Percentiles rank a stretch among this genome's conserved stretches.
phyloP scores from a whole-genome alignment of 176 grass and related monocot species.

The Urochloa ruziziensis region DNA sequence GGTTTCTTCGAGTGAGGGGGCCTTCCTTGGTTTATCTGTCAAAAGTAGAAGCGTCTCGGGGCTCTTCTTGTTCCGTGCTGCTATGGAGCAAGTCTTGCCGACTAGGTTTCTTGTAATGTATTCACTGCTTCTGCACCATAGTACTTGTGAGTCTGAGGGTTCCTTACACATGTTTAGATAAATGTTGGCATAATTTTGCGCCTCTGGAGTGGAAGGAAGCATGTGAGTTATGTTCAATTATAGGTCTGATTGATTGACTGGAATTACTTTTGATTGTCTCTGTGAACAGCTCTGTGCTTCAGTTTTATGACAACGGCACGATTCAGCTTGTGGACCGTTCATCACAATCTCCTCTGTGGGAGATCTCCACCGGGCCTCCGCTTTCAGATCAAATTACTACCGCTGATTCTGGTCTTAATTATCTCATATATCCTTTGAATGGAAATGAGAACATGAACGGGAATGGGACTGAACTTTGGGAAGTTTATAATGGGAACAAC shows the following conservation, averaged over 20 bases:
- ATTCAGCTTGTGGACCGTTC: constrained; percentile 46
- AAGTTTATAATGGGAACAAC: constrained; percentile 39
- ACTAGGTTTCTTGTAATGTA: not conserved
- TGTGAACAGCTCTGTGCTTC: constrained; percentile 33
- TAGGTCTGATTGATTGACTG: constrained; percentile 7
- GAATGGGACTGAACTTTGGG: constrained; percentile 37
- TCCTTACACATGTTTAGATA: not conserved
- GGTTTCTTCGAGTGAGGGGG: constrained; percentile 2
- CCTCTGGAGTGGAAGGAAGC: not conserved
- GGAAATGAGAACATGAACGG: not conserved
- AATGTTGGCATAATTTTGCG: not conserved
- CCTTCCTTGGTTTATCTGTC: constrained; percentile 8
- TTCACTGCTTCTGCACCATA: not conserved
- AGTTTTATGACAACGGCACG: constrained; percentile 48
- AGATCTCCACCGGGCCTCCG: constrained; percentile 52
- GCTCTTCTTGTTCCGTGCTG: constrained; percentile 1
- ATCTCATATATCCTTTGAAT: constrained; percentile 43
- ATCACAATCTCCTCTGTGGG: constrained; percentile 40
- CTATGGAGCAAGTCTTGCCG: not conserved
- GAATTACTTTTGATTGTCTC: constrained; percentile 6
- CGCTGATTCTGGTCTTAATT: constrained; percentile 23
- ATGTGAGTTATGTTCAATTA: not conserved
- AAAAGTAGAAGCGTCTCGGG: not conserved
- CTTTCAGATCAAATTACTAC: constrained; percentile 39
- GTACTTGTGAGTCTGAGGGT: not conserved